Evolutionary conservation across 768 basidiomycete species (phyloP).

Genomic region (Leccinum rimulosum): DNA sequence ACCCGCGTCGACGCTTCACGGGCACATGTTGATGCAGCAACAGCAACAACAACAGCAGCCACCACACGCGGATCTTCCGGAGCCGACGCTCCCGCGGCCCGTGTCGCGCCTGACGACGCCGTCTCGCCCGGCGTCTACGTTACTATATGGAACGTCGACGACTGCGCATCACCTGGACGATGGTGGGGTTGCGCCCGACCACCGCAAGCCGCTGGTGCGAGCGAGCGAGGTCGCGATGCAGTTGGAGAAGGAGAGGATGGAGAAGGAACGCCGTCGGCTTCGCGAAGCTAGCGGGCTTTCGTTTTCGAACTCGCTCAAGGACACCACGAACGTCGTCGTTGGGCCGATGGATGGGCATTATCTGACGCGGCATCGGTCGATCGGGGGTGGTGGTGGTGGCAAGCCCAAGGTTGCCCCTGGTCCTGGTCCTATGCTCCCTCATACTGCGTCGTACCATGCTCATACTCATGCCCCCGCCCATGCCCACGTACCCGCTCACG

Average conservation of each 20-base stretch:
- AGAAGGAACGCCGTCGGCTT: conserved; percentile 32
- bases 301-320: conserved; percentile 25
- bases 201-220: conserved; percentile 36
- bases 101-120: conserved; percentile 21
- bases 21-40: conserved; percentile 27
- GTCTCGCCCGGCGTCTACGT: conserved; percentile 22
- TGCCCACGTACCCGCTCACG: conserved; percentile 5
- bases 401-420: conserved; percentile 12
- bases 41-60: neutral
- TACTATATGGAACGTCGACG: conserved; percentile 17
- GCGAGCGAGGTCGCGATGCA: conserved; percentile 56
- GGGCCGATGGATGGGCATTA: conserved; percentile 14
- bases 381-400: conserved; percentile 3
- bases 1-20: conserved; percentile 40
- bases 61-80: conserved; percentile 27
- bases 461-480: too few relatives aligned
- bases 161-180: conserved; percentile 16
- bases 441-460: too few relatives aligned
- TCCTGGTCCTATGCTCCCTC: too few relatives aligned
- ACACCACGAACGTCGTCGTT: conserved; percentile 24
- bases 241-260: conserved; percentile 44
- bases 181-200: conserved; percentile 4
- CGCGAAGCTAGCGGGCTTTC: conserved; percentile 12
- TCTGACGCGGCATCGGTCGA: conserved; percentile 19
- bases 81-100: conserved; percentile 23